A percentile compares a stretch with the other conserved stretches of the same genome.
phyloP scores from a whole-genome alignment of 306 rosid species.

The Rosa multiflora region DNA sequence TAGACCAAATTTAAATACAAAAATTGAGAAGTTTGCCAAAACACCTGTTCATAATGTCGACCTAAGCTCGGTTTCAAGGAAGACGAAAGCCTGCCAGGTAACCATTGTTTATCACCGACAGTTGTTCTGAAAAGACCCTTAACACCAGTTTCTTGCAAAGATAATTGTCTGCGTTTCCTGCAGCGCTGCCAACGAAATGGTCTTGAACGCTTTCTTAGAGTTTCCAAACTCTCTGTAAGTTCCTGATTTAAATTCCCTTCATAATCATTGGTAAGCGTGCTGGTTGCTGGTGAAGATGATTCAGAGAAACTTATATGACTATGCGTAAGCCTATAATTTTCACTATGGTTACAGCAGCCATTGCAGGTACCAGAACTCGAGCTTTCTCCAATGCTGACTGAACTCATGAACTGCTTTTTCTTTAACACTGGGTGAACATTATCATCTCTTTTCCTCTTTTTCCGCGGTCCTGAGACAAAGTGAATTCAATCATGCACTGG shows the following conservation, averaged over 20 bases:
- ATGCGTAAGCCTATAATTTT: slow-evolving; percentile 24
- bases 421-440: slow-evolving; percentile 21
- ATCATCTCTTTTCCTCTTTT: slow-evolving; percentile 52
- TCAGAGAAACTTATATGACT: slow-evolving; percentile 27
- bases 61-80: slow-evolving; percentile 24
- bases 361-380: slow-evolving; percentile 25
- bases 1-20: background rate
- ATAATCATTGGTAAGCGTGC: slow-evolving; percentile 4
- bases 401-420: slow-evolving; percentile 35
- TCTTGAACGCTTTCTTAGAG: slow-evolving; percentile 56
- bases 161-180: slow-evolving; percentile 45
- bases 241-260: slow-evolving; percentile 29
- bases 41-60: slow-evolving; percentile 41
- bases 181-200: slow-evolving; percentile 71
- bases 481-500: slow-evolving; percentile 19
- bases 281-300: slow-evolving; percentile 25
- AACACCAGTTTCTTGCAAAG: slow-evolving; percentile 27
- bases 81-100: slow-evolving; percentile 30
- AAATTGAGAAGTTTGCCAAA: slow-evolving; percentile 7
- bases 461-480: slow-evolving; percentile 40
- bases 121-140: slow-evolving; percentile 17
- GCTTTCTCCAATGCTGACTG: slow-evolving; percentile 26
- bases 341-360: slow-evolving; percentile 27
- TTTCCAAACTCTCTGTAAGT: slow-evolving; percentile 25
- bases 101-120: slow-evolving; percentile 24